Evolutionary conservation across 768 basidiomycete species (phyloP), one percentile per base, ranked within the genome.

Genomic region (Suillus ampliporus): DNA sequence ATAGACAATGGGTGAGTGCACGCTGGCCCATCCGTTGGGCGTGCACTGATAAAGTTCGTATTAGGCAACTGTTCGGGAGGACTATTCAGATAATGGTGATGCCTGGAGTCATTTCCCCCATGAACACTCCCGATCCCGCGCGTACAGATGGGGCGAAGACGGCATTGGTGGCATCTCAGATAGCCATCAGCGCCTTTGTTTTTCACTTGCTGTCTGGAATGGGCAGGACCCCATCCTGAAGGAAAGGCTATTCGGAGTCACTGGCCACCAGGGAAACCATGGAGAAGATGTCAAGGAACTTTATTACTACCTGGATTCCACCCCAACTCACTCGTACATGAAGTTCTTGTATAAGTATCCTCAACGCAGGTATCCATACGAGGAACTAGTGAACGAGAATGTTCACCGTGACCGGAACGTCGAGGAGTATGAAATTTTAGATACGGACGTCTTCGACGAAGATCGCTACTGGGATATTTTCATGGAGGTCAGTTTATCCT

Each of bases 291-390:
- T 97, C 80, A 99, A 99, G 78, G 97, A 99, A 73, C 80, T 99
- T 34, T 99, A 99, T 77, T 99, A 97, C 75, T 99, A 99, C 76
- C 86, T 99, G 64, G 97, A 99, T 75, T 97, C 94, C 41, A 98
- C 97, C 1, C 97, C 97, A 41, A 98, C 97, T 2, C 97, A 99
- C 71, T 97, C 96, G 7, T 99, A 99, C 84, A 99, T 99, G 97
- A 99, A 99, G 76, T 98, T 94, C 77, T 80, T 98, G 61, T 99
- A 99, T 86, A 99, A 99, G 76, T 99, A 99, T 69, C 96, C 97
- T 14, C 97, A 99, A 75, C 82, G 88, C 69, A 81, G 84, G 38
- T 99, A 85, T 76, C 97, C 97, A 1, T 99, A 99, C 76, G 96
- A 99, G 71, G 87, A 97, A 64, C 87, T 99, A 59, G 91, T 97